phyloP scores from a whole-genome alignment of 2,329 filamentous ascomycete genomes.

The Hyphodiscus sp. region DNA sequence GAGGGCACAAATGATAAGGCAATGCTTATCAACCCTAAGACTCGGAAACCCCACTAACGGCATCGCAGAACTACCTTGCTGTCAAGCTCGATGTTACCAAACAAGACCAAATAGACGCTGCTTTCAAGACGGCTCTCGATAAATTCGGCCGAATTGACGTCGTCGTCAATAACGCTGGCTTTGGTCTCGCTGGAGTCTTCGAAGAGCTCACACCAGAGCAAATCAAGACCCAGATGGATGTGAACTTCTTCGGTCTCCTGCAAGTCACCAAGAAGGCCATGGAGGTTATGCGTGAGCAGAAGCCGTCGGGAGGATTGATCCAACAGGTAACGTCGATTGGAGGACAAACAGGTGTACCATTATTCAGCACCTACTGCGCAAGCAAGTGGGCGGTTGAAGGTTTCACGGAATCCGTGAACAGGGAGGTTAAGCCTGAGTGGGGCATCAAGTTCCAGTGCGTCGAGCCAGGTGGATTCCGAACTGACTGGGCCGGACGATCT shows the following conservation, averaged over 20 bases:
- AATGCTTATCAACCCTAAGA: not conserved
- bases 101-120: constrained; percentile 33
- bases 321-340: constrained; percentile 37
- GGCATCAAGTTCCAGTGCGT: constrained; percentile 35
- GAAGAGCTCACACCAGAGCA: constrained; percentile 44
- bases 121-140: constrained; percentile 33
- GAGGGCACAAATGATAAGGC: constrained; percentile 29
- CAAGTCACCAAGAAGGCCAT: constrained; percentile 42
- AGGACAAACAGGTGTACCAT: constrained; percentile 31
- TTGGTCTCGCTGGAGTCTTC: constrained; percentile 45
- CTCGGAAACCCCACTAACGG: not conserved
- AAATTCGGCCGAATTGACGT: constrained; percentile 52
- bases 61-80: constrained; percentile 34
- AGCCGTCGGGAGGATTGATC: constrained; percentile 33
- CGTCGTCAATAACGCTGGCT: constrained; percentile 56
- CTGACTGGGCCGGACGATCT: constrained; percentile 33
- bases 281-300: constrained; percentile 30
- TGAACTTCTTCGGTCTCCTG: constrained; percentile 53
- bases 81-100: constrained; percentile 48
- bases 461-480: constrained; percentile 36
- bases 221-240: constrained; percentile 47
- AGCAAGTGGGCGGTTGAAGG: constrained; percentile 38
- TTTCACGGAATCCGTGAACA: constrained; percentile 32
- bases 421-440: constrained; percentile 34
- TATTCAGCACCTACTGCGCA: constrained; percentile 33